These are phyloP conservation scores for Aspergillus jensenii DNA, from an alignment of 2,329 filamentous ascomycete genomes.

Conservation along the genomic window DNA sequence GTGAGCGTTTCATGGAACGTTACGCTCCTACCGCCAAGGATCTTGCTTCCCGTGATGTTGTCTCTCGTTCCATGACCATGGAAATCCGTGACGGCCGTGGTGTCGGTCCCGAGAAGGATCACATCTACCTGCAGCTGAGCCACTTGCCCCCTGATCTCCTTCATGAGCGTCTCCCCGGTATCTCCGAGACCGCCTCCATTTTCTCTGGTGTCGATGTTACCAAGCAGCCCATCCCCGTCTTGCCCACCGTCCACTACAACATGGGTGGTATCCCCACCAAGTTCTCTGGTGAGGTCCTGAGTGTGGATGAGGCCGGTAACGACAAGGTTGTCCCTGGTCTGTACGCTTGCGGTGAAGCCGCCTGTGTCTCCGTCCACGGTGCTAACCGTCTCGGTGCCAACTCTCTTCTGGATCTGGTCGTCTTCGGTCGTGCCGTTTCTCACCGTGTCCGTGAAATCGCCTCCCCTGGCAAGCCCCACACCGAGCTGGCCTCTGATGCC, in stretches of 20 bases:
- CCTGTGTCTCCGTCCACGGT: slow-evolving; percentile 96
- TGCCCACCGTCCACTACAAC: slow-evolving; percentile 98
- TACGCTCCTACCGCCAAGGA: slow-evolving; percentile 98
- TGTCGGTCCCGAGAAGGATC: slow-evolving; percentile 95
- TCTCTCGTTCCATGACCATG: slow-evolving; percentile 96
- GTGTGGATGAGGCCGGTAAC: slow-evolving; percentile 78
- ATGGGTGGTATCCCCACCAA: slow-evolving; percentile 99
- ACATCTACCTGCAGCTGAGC: slow-evolving; percentile 97
- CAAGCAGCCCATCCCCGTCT: slow-evolving; percentile 94
- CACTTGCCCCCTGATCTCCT: slow-evolving; percentile 90
- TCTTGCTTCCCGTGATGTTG: slow-evolving; percentile 92
- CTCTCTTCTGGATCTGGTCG: slow-evolving; percentile 94
- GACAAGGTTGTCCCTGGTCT: slow-evolving; percentile 94
- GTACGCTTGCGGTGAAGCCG: slow-evolving; percentile 95
- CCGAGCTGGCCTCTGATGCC: slow-evolving; percentile 78
- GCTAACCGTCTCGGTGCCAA: slow-evolving; percentile 98
- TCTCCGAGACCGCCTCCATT: slow-evolving; percentile 96
- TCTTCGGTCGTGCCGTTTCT: slow-evolving; percentile 95
- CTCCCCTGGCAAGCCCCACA: slow-evolving; percentile 75
- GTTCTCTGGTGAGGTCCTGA: slow-evolving; percentile 95
- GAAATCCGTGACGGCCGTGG: slow-evolving; percentile 97
- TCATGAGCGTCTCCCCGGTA: slow-evolving; percentile 94
- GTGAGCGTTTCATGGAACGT: slow-evolving; percentile 98
- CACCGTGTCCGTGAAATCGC: slow-evolving; percentile 97
- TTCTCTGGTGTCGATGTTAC: slow-evolving; percentile 96